These are phyloP conservation scores for Leccinum variicolor DNA, from an alignment of 768 basidiomycete genomes.

Conservation along the genomic window DNA sequence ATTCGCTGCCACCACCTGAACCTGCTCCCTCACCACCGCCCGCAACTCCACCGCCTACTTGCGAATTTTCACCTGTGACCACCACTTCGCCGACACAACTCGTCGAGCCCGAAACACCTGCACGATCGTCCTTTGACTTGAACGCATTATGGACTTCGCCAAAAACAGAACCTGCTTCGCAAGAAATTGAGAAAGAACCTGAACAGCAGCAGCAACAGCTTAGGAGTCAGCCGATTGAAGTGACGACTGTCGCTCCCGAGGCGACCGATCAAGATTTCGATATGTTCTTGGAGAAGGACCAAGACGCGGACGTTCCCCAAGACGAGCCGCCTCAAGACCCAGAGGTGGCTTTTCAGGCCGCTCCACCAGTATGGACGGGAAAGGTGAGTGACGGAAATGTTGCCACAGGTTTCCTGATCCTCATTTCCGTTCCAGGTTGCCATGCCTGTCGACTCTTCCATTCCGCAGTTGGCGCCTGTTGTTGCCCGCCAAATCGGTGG, in stretches of 20 bases:
- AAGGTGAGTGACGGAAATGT: constrained; percentile 46
- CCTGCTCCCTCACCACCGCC: constrained; percentile 31
- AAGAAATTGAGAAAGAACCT: constrained; percentile 21
- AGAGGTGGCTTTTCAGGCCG: constrained; percentile 50
- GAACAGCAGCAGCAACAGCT: constrained; percentile 28
- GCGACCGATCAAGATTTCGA: constrained; percentile 83
- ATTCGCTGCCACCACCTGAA: constrained; percentile 11
- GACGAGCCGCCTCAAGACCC: constrained; percentile 35
- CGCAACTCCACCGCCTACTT: constrained; percentile 48
- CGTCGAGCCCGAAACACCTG: constrained; percentile 42
- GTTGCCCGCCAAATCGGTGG: constrained; percentile 81
- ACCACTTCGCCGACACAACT: constrained; percentile 21
- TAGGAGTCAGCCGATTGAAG: constrained; percentile 46
- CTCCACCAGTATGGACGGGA: constrained; percentile 69
- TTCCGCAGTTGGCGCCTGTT: constrained; percentile 63
- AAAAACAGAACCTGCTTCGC: constrained; percentile 25
- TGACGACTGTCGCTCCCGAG: constrained; percentile 34
- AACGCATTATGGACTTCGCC: constrained; percentile 67
- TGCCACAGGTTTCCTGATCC: not conserved
- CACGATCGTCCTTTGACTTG: constrained; percentile 63
- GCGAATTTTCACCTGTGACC: constrained; percentile 22
- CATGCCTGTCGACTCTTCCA: constrained; percentile 75
- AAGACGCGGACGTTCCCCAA: constrained; percentile 31
- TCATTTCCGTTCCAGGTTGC: constrained; percentile 48
- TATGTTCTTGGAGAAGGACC: constrained; percentile 72